phyloP scores from a whole-genome alignment of 257 asterid species.

The Penstemon newberryi region DNA sequence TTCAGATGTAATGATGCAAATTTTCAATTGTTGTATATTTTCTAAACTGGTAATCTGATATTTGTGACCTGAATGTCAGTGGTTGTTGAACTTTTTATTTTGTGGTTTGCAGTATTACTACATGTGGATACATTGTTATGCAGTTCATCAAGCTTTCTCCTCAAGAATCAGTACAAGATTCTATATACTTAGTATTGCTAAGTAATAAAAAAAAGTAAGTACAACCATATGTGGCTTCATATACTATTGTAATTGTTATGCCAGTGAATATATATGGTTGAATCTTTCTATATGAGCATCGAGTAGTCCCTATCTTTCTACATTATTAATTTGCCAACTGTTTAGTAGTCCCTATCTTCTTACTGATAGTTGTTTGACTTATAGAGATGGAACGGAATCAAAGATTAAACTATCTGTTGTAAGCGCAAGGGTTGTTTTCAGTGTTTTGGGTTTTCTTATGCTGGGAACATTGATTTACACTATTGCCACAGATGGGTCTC shows the following conservation, averaged over 20 bases:
- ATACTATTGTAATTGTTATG: background rate
- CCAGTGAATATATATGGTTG: background rate
- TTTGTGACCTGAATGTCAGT: background rate
- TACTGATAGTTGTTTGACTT: constrained; percentile 15
- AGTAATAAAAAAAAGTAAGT: constrained; percentile 58
- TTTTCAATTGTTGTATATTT: constrained; percentile 1
- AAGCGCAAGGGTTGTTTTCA: constrained; percentile 56
- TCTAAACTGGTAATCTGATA: background rate
- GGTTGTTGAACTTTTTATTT: constrained; percentile 2
- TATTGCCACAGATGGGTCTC: constrained; percentile 68
- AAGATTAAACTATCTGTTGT: constrained; percentile 49
- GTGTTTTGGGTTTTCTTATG: constrained; percentile 71
- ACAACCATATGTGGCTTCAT: background rate
- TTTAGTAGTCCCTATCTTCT: background rate
- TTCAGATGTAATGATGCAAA: constrained; percentile 2
- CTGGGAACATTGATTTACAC: constrained; percentile 65
- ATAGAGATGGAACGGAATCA: constrained; percentile 49
- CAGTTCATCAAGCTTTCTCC: constrained; percentile 68
- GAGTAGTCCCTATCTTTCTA: background rate
- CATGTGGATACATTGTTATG: constrained; percentile 64
- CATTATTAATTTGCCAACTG: background rate
- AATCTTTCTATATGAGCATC: constrained; percentile 3
- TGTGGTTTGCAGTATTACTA: constrained; percentile 65
- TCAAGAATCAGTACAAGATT: constrained; percentile 68
- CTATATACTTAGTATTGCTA: constrained; percentile 69